Conservation (phyloP, 1,284 basidiomycete species). For the Wallemia mellicola region DNA sequence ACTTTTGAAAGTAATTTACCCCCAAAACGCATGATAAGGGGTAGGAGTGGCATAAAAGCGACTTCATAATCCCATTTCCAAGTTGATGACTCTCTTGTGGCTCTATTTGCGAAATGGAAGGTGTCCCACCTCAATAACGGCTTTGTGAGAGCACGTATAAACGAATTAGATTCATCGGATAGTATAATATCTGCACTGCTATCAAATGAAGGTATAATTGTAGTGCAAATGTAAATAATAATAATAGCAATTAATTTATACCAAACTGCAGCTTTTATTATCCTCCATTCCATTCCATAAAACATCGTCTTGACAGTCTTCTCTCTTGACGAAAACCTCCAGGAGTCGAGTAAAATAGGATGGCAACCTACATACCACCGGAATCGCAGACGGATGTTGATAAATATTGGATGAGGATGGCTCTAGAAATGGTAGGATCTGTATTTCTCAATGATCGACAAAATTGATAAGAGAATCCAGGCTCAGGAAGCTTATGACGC, state of each 20-base stretch:
- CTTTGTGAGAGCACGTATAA: not conserved
- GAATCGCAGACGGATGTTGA: not conserved
- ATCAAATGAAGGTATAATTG: not conserved
- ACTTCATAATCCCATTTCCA: not conserved
- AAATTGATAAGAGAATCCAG: no score
- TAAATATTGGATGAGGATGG: slow-evolving; percentile 1
- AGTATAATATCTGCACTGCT: not conserved
- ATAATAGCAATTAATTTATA: not conserved
- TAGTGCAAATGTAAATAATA: not conserved
- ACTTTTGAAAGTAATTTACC: not conserved
- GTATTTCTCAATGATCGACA: not conserved
- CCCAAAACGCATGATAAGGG: not conserved
- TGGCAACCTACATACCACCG: not conserved
- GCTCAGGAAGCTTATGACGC: slow-evolving; percentile 45
- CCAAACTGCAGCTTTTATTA: not conserved
- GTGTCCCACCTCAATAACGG: not conserved
- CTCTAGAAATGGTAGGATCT: not conserved
- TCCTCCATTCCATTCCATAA: not conserved
- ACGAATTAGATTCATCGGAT: not conserved
- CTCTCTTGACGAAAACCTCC: not conserved
- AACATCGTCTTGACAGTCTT: not conserved
- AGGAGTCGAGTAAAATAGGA: not conserved
- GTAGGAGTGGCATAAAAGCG: not conserved
- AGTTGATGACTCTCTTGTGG: not conserved
- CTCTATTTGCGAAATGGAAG: not conserved